Conservation (phyloP, 2,329 filamentous ascomycete genomes). For the Paecilomyces niveus region DNA sequence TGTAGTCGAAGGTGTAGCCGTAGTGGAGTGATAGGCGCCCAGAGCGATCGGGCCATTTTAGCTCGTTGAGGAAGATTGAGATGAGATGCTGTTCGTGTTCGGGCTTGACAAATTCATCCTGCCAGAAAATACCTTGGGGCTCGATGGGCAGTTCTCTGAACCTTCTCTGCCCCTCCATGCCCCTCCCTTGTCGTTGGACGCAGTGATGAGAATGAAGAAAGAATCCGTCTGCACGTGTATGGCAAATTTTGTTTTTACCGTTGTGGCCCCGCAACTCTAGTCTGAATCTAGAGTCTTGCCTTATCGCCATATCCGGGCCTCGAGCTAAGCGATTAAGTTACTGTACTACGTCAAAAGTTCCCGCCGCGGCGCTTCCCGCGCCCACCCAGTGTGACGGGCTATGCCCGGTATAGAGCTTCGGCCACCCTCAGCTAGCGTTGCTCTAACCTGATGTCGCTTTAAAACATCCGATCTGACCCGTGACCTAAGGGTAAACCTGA, state of each 20-base stretch:
- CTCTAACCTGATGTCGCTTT: no score
- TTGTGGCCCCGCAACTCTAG: background rate
- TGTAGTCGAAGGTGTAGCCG: conserved; percentile 53
- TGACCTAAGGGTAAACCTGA: no score
- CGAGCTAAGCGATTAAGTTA: no score
- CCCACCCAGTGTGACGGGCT: no score
- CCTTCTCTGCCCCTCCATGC: background rate
- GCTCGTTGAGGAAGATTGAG: conserved; percentile 37
- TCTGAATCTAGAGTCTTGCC: no score
- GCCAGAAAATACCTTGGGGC: conserved; percentile 23
- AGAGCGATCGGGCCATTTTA: conserved; percentile 42
- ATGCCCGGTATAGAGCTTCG: no score
- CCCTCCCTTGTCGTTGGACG: background rate
- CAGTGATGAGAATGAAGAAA: background rate
- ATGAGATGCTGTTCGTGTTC: conserved; percentile 42
- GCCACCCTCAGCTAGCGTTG: no score
- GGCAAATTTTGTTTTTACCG: background rate
- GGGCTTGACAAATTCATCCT: conserved; percentile 41
- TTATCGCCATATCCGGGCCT: no score
- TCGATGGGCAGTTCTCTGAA: background rate
- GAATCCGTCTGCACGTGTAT: background rate
- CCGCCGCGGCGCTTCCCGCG: no score
- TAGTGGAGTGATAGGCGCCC: conserved; percentile 49
- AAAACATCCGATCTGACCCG: no score
- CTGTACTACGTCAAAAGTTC: no score